Base-by-base conservation (phyloP, 192 early-diverging fungal genomes). In the Linnemannia exigua region DNA sequence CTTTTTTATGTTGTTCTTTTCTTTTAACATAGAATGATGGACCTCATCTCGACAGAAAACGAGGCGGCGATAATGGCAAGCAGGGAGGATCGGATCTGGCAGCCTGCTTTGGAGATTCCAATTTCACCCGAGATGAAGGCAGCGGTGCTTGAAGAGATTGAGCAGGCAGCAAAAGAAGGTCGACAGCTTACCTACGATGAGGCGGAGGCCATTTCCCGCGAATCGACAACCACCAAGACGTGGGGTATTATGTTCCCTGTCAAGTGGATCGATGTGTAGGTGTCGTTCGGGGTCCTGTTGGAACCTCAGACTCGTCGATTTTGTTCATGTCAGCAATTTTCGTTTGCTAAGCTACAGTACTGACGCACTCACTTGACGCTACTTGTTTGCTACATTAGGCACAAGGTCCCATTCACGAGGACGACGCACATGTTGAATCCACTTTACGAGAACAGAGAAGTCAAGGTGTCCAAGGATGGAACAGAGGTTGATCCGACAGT, bases 241-340 rank as follows among this genome's bases (percentile, higher is more conserved):
- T 90, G 90, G 90, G 90, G 90, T 11, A 89, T 80, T 17, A 74
- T 77, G 2, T 90, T 90, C 70, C 85, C 79, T 63, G 79, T 90
- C 5, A 72, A 87, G 63, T 90, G 90, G 90, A 87, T 90, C 25
- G 86, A 90, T 77, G 84, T 90, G 90, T 90, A 81, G 77, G 87
- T 87, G 17, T 9, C 7, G 16, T 37, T 28, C 5, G 14, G 28
- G 14, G n/a, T 2, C 6, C 19, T 67, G 20, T 19, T 44, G 41
- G 3, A 9, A 9, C 41, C 41, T 44, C 41, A 6, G 41, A 44
- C 41, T n/a, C n/a, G n/a, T n/a, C n/a, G n/a, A n/a, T n/a, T n/a
- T n/a, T n/a, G n/a, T n/a, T n/a, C n/a, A n/a, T n/a, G n/a, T n/a
- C n/a, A n/a, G n/a, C n/a, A n/a, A n/a, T n/a, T 44, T 44, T 9